A percentile compares a stretch with the other conserved stretches of the same genome.
phyloP scores from a whole-genome alignment of 345 rosid genomes.

The Ceriops tagal region DNA sequence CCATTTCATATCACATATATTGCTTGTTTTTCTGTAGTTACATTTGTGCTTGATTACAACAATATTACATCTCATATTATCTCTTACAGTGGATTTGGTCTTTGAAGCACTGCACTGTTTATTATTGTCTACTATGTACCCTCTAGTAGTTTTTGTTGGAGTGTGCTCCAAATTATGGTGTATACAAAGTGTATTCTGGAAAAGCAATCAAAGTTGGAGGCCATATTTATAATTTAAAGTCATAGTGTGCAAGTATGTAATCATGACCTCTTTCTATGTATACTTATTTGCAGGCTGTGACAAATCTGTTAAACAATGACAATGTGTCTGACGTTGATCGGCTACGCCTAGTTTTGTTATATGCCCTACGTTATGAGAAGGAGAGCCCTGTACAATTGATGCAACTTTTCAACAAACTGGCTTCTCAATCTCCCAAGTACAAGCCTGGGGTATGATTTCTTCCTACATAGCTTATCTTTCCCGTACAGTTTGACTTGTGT shows the following conservation, averaged over 20 bases:
- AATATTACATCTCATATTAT: no score
- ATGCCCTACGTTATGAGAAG: conserved; percentile 96
- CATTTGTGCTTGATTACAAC: no score
- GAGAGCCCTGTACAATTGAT: conserved; percentile 94
- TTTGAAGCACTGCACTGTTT: no score
- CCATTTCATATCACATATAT: no score
- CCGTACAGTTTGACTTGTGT: background rate
- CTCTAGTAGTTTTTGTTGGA: no score
- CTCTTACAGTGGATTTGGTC: no score
- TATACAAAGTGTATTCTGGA: no score
- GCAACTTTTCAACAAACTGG: conserved; percentile 94
- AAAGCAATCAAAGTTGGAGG: no score
- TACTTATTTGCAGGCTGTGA: conserved; percentile 72
- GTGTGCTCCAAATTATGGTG: no score
- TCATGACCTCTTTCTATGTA: conserved; percentile 19
- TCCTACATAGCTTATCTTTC: conserved; percentile 7
- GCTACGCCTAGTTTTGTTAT: conserved; percentile 81
- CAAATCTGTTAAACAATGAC: conserved; percentile 78
- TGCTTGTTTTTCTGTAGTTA: no score
- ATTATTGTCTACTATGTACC: no score
- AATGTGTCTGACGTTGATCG: conserved; percentile 80
- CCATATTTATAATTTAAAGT: background rate
- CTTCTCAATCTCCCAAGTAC: conserved; percentile 85
- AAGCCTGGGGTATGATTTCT: conserved; percentile 74
- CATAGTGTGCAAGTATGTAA: conserved; percentile 10